phyloP scores from a whole-genome alignment of 768 basidiomycete species.

The Podaxis sp. region DNA sequence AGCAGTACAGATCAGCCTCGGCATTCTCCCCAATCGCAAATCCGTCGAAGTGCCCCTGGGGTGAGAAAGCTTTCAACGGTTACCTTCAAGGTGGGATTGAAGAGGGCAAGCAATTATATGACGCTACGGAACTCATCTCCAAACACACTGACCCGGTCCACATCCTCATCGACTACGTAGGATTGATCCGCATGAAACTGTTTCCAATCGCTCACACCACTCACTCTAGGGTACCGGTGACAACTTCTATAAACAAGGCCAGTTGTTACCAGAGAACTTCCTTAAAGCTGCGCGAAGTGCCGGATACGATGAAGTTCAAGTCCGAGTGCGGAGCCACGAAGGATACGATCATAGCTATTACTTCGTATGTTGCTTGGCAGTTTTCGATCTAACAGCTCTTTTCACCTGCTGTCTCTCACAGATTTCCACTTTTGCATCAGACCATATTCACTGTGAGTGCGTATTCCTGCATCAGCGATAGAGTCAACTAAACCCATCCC shows the following conservation, averaged over 20 bases:
- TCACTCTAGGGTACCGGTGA: constrained; percentile 68
- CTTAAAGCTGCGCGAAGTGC: constrained; percentile 71
- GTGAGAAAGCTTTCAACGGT: constrained; percentile 84
- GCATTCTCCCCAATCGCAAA: constrained; percentile 89
- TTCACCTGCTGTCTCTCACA: constrained; percentile 24
- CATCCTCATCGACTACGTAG: constrained; percentile 84
- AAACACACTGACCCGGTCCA: constrained; percentile 62
- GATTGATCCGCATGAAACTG: constrained; percentile 21
- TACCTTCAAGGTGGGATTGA: constrained; percentile 76
- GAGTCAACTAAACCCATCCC: constrained; percentile 11
- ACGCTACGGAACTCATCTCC: constrained; percentile 81
- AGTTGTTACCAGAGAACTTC: constrained; percentile 91
- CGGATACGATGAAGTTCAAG: constrained; percentile 71
- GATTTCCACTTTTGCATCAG: constrained; percentile 89
- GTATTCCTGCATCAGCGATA: constrained; percentile 13
- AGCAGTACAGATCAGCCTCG: constrained; percentile 81
- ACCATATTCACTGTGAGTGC: constrained; percentile 83
- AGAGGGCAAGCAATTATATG: constrained; percentile 74
- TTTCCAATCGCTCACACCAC: not conserved
- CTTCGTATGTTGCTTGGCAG: constrained; percentile 50
- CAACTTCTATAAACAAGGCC: constrained; percentile 80
- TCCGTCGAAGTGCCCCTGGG: constrained; percentile 87
- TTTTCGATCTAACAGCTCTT: not conserved
- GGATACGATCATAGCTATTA: constrained; percentile 91
- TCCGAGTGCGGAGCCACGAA: constrained; percentile 75